Conservation (phyloP, 441 rosid species). For the Croton setiger region DNA sequence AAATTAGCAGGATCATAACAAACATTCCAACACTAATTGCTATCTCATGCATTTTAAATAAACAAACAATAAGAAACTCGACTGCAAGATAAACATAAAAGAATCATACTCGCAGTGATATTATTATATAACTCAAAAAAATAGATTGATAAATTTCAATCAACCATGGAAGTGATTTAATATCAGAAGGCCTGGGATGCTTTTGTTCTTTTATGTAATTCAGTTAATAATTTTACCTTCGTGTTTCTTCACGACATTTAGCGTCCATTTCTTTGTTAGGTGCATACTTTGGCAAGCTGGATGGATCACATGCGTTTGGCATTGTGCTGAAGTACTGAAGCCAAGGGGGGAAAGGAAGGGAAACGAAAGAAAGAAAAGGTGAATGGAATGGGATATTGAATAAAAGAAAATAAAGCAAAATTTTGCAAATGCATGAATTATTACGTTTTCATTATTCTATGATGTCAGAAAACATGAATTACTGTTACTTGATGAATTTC, state of each 20-base stretch:
- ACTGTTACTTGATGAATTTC: neutral
- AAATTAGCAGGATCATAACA: neutral
- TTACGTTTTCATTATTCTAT: neutral
- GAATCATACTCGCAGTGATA: neutral
- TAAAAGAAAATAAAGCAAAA: neutral
- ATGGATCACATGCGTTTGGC: slow-evolving; percentile 88
- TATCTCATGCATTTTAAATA: neutral
- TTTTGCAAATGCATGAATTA: neutral
- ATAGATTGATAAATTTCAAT: neutral
- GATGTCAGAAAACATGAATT: neutral
- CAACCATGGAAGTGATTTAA: neutral
- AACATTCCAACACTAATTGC: neutral
- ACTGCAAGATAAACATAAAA: neutral
- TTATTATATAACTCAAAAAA: neutral
- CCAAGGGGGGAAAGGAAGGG: slow-evolving; percentile 1
- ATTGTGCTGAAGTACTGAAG: slow-evolving; percentile 63
- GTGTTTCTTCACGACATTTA: slow-evolving; percentile 62
- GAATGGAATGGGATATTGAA: neutral
- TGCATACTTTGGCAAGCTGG: slow-evolving; percentile 80
- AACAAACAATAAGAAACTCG: neutral
- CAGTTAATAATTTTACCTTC: slow-evolving; percentile 42
- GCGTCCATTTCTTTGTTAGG: slow-evolving; percentile 96
- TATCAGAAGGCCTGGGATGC: neutral
- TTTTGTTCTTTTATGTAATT: neutral
- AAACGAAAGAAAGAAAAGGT: neutral